These are phyloP conservation scores for Spiromastix sp. DNA, from an alignment of 2,329 filamentous ascomycete genomes.

Conservation along the genomic window DNA sequence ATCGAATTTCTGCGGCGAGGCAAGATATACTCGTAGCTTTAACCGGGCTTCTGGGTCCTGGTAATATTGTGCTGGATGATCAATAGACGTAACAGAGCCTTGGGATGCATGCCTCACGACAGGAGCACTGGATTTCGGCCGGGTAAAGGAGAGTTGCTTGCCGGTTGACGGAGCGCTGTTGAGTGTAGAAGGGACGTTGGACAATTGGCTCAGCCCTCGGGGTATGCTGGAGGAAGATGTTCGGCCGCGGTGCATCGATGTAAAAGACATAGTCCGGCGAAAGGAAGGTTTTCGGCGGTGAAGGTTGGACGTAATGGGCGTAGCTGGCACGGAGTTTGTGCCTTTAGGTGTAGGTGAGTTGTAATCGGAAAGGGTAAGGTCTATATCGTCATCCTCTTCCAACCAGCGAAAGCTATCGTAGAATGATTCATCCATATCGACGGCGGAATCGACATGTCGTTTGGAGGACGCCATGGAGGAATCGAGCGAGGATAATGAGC, in stretches of 20 bases:
- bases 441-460: slow-evolving; percentile 20
- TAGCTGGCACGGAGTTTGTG: slow-evolving; percentile 34
- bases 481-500: slow-evolving; percentile 14
- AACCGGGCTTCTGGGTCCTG: slow-evolving; percentile 80
- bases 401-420: slow-evolving; percentile 64
- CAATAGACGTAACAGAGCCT: slow-evolving; percentile 46
- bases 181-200: slow-evolving; percentile 20
- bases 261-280: slow-evolving; percentile 61
- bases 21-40: slow-evolving; percentile 76
- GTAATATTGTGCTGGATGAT: slow-evolving; percentile 70
- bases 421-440: slow-evolving; percentile 43
- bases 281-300: slow-evolving; percentile 46
- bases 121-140: slow-evolving; percentile 33
- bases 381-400: slow-evolving; percentile 61
- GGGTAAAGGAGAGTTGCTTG: slow-evolving; percentile 26
- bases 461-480: slow-evolving; percentile 14
- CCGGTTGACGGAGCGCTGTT: slow-evolving; percentile 19
- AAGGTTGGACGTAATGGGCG: slow-evolving; percentile 9
- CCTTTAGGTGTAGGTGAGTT: slow-evolving; percentile 52
- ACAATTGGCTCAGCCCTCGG: slow-evolving; percentile 34
- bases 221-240: slow-evolving; percentile 26
- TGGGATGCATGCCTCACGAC: slow-evolving; percentile 46
- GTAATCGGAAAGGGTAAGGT: slow-evolving; percentile 62
- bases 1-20: slow-evolving; percentile 89
- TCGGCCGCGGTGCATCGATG: slow-evolving; percentile 52